Conservation (phyloP, 2,329 filamentous ascomycete species). For the Fusarium sp. region DNA sequence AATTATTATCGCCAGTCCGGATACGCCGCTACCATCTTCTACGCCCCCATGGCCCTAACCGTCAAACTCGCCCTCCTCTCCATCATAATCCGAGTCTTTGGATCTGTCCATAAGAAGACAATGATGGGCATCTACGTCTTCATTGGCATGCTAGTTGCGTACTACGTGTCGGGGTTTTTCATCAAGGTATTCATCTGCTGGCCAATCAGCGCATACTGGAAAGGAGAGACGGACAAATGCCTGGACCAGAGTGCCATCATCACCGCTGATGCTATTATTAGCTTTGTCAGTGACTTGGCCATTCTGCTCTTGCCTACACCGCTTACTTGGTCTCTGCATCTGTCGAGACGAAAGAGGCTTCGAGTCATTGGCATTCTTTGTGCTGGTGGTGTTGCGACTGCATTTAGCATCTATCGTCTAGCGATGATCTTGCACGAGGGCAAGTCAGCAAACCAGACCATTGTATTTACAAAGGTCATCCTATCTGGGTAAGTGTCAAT, state of each 20-base stretch:
- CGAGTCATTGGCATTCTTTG: slow-evolving; percentile 31
- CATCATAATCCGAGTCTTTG: slow-evolving; percentile 57
- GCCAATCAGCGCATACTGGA: slow-evolving; percentile 55
- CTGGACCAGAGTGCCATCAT: slow-evolving; percentile 45
- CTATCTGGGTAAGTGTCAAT: slow-evolving; percentile 19
- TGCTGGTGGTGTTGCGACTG: slow-evolving; percentile 31
- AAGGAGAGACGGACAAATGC: slow-evolving; percentile 43
- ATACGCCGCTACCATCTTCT: slow-evolving; percentile 57
- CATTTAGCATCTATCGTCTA: slow-evolving; percentile 30
- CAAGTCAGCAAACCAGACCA: slow-evolving; percentile 22
- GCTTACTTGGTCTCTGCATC: slow-evolving; percentile 28
- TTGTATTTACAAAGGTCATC: slow-evolving; percentile 32
- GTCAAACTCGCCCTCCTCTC: slow-evolving; percentile 57
- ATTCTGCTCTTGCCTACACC: slow-evolving; percentile 27
- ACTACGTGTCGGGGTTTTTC: slow-evolving; percentile 53
- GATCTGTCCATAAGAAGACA: slow-evolving; percentile 51
- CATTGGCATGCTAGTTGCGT: slow-evolving; percentile 49
- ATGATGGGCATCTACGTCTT: slow-evolving; percentile 52
- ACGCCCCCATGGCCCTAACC: slow-evolving; percentile 55
- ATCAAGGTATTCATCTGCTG: slow-evolving; percentile 57
- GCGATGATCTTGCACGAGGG: slow-evolving; percentile 25
- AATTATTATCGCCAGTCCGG: slow-evolving; percentile 42
- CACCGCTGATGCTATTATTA: slow-evolving; percentile 32
- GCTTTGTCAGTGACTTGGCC: slow-evolving; percentile 29
- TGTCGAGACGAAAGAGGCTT: slow-evolving; percentile 23